Conservation (phyloP, 176 grass and related monocot genomes). For the Pontederia paniculata region DNA sequence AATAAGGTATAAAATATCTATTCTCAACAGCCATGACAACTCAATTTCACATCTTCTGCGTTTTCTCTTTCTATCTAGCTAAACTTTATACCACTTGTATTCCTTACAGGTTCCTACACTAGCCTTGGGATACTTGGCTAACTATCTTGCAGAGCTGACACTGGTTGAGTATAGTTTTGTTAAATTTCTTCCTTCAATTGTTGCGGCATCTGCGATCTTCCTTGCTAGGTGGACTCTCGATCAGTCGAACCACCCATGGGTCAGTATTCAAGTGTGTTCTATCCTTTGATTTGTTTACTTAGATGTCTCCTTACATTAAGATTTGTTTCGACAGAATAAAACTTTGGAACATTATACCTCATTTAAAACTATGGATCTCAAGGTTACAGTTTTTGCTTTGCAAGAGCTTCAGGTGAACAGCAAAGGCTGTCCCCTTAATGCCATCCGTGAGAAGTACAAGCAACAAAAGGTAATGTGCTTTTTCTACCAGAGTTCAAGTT, state of each 20-base stretch:
- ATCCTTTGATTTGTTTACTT: too few relatives aligned
- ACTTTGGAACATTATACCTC: constrained; percentile 78
- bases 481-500: not conserved
- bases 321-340: constrained; percentile 29
- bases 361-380: constrained; percentile 57
- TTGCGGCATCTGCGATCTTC: constrained; percentile 4
- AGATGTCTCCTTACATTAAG: too few relatives aligned
- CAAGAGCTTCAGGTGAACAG: constrained; percentile 63
- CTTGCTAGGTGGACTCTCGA: constrained; percentile 9
- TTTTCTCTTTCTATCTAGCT: too few relatives aligned
- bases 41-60: too few relatives aligned
- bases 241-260: constrained; percentile 3
- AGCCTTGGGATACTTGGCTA: constrained; percentile 1
- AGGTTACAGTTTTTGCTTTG: constrained; percentile 31
- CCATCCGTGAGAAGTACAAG: constrained; percentile 67
- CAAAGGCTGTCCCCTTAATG: constrained; percentile 36
- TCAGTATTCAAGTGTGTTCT: not conserved
- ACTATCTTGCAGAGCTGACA: constrained; percentile 11
- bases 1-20: too few relatives aligned
- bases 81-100: too few relatives aligned
- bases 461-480: constrained; percentile 54
- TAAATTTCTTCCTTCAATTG: constrained; percentile 4
- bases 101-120: not conserved
- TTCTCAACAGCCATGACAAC: too few relatives aligned
- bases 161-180: constrained; percentile 11